phyloP scores from a whole-genome alignment of 208 protist species.

The Trypanosoma rangeli region DNA sequence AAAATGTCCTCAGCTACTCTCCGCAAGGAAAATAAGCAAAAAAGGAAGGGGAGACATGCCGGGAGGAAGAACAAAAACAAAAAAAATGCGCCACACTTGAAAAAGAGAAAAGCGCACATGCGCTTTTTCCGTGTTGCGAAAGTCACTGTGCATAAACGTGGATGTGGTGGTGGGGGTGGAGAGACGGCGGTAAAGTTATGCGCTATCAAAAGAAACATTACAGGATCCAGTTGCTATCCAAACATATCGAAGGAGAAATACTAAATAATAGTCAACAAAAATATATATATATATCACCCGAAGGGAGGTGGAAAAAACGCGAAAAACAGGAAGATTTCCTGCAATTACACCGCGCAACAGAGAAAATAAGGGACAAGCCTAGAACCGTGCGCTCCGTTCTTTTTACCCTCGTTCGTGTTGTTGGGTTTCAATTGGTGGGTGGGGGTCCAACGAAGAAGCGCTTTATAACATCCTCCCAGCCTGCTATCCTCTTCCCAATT shows the following conservation, averaged over 20 bases:
- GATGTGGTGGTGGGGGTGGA: neutral
- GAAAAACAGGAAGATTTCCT: slow-evolving; percentile 10
- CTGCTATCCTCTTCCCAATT: neutral
- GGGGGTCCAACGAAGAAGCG: neutral
- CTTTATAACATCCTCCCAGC: neutral
- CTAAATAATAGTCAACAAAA: neutral
- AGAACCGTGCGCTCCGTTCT: neutral
- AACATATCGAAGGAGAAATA: neutral
- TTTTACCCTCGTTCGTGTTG: neutral
- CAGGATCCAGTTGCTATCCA: neutral
- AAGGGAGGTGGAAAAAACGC: neutral
- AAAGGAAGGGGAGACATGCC: slow-evolving; percentile 2
- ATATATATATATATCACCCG: neutral
- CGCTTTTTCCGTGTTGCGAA: neutral
- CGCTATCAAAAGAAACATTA: neutral
- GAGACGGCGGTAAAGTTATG: neutral
- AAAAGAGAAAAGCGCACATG: neutral
- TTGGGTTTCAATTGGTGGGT: neutral
- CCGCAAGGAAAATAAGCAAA: slow-evolving; percentile 4
- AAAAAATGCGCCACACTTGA: neutral
- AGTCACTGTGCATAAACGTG: neutral
- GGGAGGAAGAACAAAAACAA: neutral
- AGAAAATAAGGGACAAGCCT: slow-evolving; percentile 4
- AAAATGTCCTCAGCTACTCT: neutral
- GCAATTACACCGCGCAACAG: neutral